phyloP scores from a whole-genome alignment of 2,329 filamentous ascomycete species.

The Cladophialophora yegresii region DNA sequence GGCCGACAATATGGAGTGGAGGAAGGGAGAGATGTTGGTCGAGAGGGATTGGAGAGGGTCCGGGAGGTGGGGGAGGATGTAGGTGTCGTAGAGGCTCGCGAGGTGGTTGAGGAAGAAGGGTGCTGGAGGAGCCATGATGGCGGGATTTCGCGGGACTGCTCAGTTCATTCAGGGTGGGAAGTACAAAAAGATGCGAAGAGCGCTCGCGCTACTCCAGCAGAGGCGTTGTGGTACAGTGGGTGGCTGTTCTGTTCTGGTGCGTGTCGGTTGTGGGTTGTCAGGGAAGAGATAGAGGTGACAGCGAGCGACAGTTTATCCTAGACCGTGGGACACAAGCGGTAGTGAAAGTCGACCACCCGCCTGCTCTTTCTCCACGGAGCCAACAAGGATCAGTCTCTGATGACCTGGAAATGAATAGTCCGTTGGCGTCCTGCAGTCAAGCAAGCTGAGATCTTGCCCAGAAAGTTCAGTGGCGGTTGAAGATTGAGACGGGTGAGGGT shows the following conservation, averaged over 20 bases:
- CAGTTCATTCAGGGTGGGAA: no score
- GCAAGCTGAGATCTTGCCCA: background rate
- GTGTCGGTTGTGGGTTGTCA: background rate
- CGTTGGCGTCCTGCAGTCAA: background rate
- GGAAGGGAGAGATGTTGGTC: constrained; percentile 30
- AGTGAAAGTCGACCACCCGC: background rate
- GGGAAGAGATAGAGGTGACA: background rate
- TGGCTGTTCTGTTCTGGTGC: no score
- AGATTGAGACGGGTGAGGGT: background rate
- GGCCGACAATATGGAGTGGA: constrained; percentile 42
- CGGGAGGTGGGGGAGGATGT: constrained; percentile 36
- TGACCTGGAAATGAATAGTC: no score
- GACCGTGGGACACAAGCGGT: no score
- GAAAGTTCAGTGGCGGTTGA: background rate
- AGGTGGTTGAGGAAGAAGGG: constrained; percentile 33
- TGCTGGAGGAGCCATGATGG: constrained; percentile 7
- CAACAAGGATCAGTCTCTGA: background rate
- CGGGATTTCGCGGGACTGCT: background rate
- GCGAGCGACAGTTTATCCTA: no score
- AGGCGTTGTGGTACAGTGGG: no score
- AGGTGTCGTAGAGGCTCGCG: constrained; percentile 35
- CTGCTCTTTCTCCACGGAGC: background rate
- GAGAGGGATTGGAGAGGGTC: constrained; percentile 32
- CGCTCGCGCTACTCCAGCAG: background rate
- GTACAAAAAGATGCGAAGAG: background rate